Base-by-base conservation (phyloP, 495 filamentous ascomycete species). In the Umbilicaria muhlenbergii region DNA sequence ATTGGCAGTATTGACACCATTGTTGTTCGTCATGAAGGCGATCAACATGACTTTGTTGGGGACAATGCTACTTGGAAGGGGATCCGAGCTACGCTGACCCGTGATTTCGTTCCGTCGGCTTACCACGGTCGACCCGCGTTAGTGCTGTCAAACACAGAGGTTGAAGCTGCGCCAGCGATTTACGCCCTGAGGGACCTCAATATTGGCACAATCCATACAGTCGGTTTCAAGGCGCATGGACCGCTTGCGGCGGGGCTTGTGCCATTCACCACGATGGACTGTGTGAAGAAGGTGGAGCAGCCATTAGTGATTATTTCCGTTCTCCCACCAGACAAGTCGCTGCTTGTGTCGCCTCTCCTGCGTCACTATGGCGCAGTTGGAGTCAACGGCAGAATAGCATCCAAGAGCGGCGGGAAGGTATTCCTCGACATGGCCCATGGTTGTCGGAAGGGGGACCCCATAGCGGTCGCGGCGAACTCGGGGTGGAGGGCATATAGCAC, bases 51-150 rank as follows among this genome's bases (percentile, higher is more conserved):
- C 8, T 69, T 86, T 31, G 58, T 86, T 14, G 79, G 84, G 38
- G 81, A 88, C 50, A 91, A 88, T 42, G 76, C 82, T 21, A 77
- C 74, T 3, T 88, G 83, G 83, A 86, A 84, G 51, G 83, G 82
- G 8, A 87, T 91, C 39, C 68, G 83, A 28, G 80, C 79, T 28
- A 86, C 82, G 1, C 63, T 91, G 32, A 86, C 78, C 3, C 73
- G 81, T 11, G 83, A 88, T 50, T 80, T 86, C 50, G 81, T 85
- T 0, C 83, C 83, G 1, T 85, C 80, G 5, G 83, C 84, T 1
- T 91, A 87, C 58, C 70, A 68, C 33, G 76, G 74, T 18, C 74
- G 82, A 16, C 75, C 82, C 8, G 84, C 82, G 2, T 75, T 91
- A 31, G 70, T 91, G 14, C 58, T 88, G 3, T 78, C 81, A 13